phyloP scores from a whole-genome alignment of 2,329 filamentous ascomycete genomes.

The Thyridium curvatum region DNA sequence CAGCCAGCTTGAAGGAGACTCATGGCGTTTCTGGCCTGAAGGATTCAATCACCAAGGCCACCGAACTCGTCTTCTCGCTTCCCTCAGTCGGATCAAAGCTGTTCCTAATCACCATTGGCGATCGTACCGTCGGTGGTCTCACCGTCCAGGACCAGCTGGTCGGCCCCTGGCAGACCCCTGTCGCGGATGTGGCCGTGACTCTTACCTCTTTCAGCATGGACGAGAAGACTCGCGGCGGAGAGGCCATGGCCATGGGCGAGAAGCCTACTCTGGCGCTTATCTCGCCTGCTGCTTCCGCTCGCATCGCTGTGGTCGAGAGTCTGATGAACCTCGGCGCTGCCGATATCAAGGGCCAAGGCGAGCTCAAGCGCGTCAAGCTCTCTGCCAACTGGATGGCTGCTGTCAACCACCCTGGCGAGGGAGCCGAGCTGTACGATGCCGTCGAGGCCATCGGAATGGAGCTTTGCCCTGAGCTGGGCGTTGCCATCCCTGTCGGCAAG shows the following conservation, averaged over 20 bases:
- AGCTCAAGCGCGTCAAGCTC: constrained; percentile 73
- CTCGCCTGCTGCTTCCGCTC: constrained; percentile 79
- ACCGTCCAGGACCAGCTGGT: constrained; percentile 92
- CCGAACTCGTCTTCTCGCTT: constrained; percentile 74
- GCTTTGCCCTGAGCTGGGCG: constrained; percentile 80
- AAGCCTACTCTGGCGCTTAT: constrained; percentile 86
- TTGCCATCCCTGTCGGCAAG: constrained; percentile 94
- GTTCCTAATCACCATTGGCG: constrained; percentile 94
- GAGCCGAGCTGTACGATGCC: constrained; percentile 85
- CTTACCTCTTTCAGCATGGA: constrained; percentile 67
- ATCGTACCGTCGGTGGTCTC: constrained; percentile 84
- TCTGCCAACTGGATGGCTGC: constrained; percentile 99
- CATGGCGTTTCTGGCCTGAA: constrained; percentile 35
- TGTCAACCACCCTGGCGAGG: constrained; percentile 88
- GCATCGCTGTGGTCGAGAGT: constrained; percentile 94
- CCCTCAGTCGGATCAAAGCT: constrained; percentile 94
- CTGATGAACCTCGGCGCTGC: constrained; percentile 88
- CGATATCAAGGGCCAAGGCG: constrained; percentile 51
- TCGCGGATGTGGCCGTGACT: constrained; percentile 90
- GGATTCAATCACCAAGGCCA: constrained; percentile 50
- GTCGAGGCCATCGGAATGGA: constrained; percentile 91
- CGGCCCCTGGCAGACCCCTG: constrained; percentile 90
- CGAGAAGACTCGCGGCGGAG: constrained; percentile 68
- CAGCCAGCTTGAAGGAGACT: constrained; percentile 56
- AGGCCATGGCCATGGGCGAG: constrained; percentile 98